Percentiles rank a stretch among this genome's conserved stretches.
phyloP scores from a whole-genome alignment of 345 rosid species.

The Citrus reticulata region DNA sequence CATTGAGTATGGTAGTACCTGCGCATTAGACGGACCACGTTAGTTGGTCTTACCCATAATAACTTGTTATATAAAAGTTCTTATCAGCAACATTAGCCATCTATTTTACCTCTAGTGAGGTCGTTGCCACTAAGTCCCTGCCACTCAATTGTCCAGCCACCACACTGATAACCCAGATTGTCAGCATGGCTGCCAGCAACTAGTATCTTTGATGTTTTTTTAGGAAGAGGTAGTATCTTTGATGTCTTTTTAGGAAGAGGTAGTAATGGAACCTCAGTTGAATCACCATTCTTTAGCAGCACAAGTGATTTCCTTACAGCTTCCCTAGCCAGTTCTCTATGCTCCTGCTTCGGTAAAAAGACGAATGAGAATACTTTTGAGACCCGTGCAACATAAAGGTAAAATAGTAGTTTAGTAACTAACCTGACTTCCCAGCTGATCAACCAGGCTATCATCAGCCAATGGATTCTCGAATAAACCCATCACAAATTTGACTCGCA shows the following conservation, averaged over 20 bases:
- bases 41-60: not conserved
- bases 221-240: slow-evolving; percentile 64
- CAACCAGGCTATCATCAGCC: slow-evolving; percentile 38
- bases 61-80: not conserved
- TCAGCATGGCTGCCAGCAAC: slow-evolving; percentile 66
- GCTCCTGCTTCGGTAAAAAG: slow-evolving; percentile 35
- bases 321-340: slow-evolving; percentile 66
- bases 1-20: slow-evolving; percentile 50
- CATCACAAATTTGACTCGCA: slow-evolving; percentile 65
- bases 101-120: slow-evolving; percentile 30
- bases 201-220: slow-evolving; percentile 49
- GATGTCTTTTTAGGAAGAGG: slow-evolving; percentile 57
- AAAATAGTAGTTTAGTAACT: not conserved
- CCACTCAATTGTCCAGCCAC: slow-evolving; percentile 70
- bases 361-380: not conserved
- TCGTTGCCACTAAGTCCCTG: slow-evolving; percentile 60
- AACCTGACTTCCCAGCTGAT: slow-evolving; percentile 51
- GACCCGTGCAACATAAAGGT: not conserved
- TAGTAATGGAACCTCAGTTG: slow-evolving; percentile 33
- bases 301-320: slow-evolving; percentile 81
- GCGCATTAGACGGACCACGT: slow-evolving; percentile 1
- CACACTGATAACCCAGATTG: slow-evolving; percentile 74
- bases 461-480: slow-evolving; percentile 57
- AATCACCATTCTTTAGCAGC: slow-evolving; percentile 59
- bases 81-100: no score